Evolutionary conservation across 768 basidiomycete genomes (phyloP), one percentile per base, ranked within the genome.

Genomic region (Mrakia blollopis): DNA sequence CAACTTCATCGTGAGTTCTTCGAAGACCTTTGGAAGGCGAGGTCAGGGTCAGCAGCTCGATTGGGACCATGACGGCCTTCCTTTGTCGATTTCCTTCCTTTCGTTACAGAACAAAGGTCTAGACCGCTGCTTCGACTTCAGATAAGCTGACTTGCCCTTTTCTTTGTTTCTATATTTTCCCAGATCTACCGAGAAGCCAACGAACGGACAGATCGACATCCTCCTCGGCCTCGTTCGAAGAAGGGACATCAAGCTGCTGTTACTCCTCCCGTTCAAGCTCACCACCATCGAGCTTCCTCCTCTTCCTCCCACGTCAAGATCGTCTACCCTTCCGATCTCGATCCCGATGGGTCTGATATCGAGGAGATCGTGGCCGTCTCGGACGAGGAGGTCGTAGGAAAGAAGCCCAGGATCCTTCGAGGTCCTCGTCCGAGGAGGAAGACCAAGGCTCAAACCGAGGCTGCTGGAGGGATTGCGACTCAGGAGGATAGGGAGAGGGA

Each of bases 151-250:
- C 57, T 25, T n/a, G 5, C 0, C 57, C 57, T 57, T 16, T 9
- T 21, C 7, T 14, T 23, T 35, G 1, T 37, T 21, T 13, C 11
- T 39, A 8, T 21, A 18, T 37, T 30, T 9, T 23, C 9, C 13
- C 25, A 57, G 57, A 57, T 57, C 57, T 57, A 57, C 28, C 57
- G 57, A 57, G 57, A 57, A 57, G 57, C 57, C 57, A 57, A 57
- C 57, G 57, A 57, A n/a, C 57, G 57, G 28, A 57, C 57, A 3
- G 57, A 57, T 11, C 57, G 57, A 25, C 57, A 28, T 3, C 57
- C 57, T 57, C 57, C 57, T 57, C 57, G 57, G 10, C 57, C 57
- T 57, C 57, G 57, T n/a, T 25, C 25, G 9, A 57, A 57, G 57
- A 57, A 57, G 28, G 57, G 57, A 8, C 57, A 57, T 11, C 57